A percentile compares a stretch with the other conserved stretches of the same genome.
These are phyloP conservation scores for Cordyceps fumosorosea DNA, from an alignment of 2,329 filamentous ascomycete species.

Conservation along the genomic window DNA sequence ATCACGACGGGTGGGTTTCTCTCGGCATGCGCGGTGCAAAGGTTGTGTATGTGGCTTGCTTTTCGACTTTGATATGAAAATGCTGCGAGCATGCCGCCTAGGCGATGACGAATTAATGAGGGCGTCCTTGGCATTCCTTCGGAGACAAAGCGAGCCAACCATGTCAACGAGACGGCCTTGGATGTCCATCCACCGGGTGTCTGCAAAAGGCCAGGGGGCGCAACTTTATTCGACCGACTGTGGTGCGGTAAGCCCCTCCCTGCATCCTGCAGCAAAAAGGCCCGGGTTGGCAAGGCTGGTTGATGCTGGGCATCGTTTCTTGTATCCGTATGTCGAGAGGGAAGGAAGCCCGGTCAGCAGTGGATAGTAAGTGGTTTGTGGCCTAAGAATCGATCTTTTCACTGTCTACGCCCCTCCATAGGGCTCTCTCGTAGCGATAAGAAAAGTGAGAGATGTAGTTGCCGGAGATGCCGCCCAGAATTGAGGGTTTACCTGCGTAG, in stretches of 20 bases:
- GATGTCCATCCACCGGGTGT: neutral
- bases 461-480: neutral
- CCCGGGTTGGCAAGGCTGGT: neutral
- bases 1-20: neutral
- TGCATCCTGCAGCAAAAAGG: neutral
- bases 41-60: neutral
- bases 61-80: neutral
- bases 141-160: neutral
- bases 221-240: neutral
- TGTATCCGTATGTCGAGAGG: neutral
- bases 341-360: neutral
- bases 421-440: neutral
- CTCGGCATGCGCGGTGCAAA: neutral
- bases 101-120: neutral
- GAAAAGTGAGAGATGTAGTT: neutral
- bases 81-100: neutral
- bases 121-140: neutral
- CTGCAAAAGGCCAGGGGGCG: neutral
- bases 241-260: neutral
- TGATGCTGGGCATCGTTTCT: neutral
- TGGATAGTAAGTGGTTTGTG: neutral
- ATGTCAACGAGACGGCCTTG: neutral
- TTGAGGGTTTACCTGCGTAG: neutral
- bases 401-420: neutral
- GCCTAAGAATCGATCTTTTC: neutral